Base-by-base conservation (phyloP, 148 eudicot genomes). In the Chenopodium album region DNA sequence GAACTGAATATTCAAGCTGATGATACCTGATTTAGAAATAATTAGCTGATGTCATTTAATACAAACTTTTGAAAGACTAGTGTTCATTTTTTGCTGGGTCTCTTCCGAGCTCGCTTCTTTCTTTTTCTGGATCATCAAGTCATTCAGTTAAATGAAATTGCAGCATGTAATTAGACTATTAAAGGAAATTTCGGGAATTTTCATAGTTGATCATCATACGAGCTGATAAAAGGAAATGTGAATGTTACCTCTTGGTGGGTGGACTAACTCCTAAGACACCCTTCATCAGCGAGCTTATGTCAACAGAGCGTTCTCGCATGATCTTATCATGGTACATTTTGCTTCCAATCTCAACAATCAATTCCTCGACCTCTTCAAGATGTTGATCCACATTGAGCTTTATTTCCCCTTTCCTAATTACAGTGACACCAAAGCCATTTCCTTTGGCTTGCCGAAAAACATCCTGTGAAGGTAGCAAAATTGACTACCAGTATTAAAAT, bases 311-410 rank as follows among this genome's bases (percentile, higher is more conserved):
- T 26, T 90, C 93, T 81, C 83, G 83, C 88, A 84, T 93, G 84
- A 95, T 90, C 76, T 89, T 88, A 65, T 95, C 96, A 82, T 95
- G 94, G 89, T 93, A 95, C 69, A 93, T 89, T 84, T 93, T 93
- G 86, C 92, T 95, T 41, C 98, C 97, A 4, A 93, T 91, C 86
- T 95, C 98, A 26, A 75, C 78, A 28, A 95, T 89, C 34, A 79
- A 66, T 84, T 93, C 98, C 82, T 95, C 98, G 3, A 93, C 96
- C 71, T 95, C 98, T 88, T 93, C 96, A 56, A 95, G 89, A 16
- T 90, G 86, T 83, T 93, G 96, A 85, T 95, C 98, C 73, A 93
- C 86, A 86, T 93, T 91, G 62, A 95, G 90, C 85, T 83, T 79
- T 83, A 95, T 80, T 83, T 93, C 91, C 65, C 94, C 92, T 90